Base-by-base conservation (phyloP, 1,284 basidiomycete species). In the Sanghuangporus sanghuang region DNA sequence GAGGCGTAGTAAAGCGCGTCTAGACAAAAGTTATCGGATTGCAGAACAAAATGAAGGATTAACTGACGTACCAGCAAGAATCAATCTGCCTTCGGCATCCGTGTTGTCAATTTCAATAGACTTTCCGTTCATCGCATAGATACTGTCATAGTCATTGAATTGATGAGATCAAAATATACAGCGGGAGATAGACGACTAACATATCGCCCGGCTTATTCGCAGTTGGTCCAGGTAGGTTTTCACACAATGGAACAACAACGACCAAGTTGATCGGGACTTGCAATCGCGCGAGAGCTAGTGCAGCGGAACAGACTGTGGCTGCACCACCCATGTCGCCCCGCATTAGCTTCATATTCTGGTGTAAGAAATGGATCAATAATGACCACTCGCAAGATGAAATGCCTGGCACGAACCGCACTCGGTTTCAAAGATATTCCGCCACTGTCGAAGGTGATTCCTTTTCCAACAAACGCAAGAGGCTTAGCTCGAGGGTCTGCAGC, bases 361-460 rank as follows among this genome's bases (percentile, higher is more conserved):
- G 27, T 32, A 32, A 53, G 21, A 14, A 50, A 12, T 59, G 68
- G 6, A 18, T 38, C 39, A 54, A 32, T 4, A 38, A 12, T 64
- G 44, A n/a, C 21, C 16, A 46, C 7, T n/a, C 16, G n/a, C 5
- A 27, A 52, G 21, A 46, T 18, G 6, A n/a, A 38, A 40, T 12
- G 49, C 59, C 61, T 71, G 68, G 57, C 67, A 79, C 84, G 71
- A 75, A 93, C 93, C 36, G 83, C 80, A 46, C 82, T 75, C 18
- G 89, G 85, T 77, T 96, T 96, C 73, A 96, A 76, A 65, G 88
- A 90, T 73, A 96, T 95, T 70, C 94, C 94, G 79, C 94, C 94
- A 5, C 88, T 86, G 74, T 95, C 93, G 66, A 93, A 93, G 5
- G 92, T 93, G 71, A 95, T 89, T 63, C 92, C 94, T 70, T 96